These are phyloP conservation scores for Mycena vulgaris DNA, from an alignment of 768 basidiomycete species.

Conservation along the genomic window DNA sequence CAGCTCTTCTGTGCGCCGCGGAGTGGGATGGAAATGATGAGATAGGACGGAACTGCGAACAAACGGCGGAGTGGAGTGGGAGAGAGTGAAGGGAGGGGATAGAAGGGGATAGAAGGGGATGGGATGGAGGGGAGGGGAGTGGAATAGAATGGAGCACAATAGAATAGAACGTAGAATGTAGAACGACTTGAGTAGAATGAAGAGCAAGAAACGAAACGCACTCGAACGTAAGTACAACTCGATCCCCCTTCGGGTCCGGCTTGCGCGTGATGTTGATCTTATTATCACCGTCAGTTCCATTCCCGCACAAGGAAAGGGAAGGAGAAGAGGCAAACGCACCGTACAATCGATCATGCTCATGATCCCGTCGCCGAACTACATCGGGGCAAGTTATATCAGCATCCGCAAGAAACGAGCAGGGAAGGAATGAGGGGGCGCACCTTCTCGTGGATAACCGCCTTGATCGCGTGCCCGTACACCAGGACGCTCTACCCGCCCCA, in stretches of 20 bases:
- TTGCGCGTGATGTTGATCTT: constrained; percentile 73
- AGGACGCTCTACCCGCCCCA: constrained; percentile 65
- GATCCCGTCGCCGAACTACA: constrained; percentile 87
- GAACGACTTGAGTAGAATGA: too few species aligned
- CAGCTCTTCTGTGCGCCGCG: too few species aligned
- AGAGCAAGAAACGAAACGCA: constrained; percentile 58
- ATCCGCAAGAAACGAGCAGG: neutral
- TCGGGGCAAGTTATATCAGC: too few species aligned
- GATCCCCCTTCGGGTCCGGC: constrained; percentile 83
- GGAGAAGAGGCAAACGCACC: constrained; percentile 32
- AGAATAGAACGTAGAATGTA: too few species aligned
- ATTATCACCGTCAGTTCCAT: neutral
- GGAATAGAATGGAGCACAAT: too few species aligned
- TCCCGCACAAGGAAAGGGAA: neutral
- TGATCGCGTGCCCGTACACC: constrained; percentile 87
- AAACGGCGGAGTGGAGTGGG: too few species aligned
- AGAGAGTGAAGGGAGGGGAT: too few species aligned
- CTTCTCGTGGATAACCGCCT: constrained; percentile 88
- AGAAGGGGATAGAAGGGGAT: too few species aligned
- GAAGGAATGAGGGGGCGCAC: constrained; percentile 44
- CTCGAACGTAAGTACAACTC: constrained; percentile 87
- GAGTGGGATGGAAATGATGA: too few species aligned
- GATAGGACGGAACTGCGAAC: too few species aligned
- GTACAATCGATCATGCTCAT: constrained; percentile 93
- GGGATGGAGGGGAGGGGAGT: too few species aligned